A percentile compares a stretch with the other conserved stretches of the same genome.
These are phyloP conservation scores for Plenodomus lindquistii DNA, from an alignment of 2,329 filamentous ascomycete species.

Conservation along the genomic window DNA sequence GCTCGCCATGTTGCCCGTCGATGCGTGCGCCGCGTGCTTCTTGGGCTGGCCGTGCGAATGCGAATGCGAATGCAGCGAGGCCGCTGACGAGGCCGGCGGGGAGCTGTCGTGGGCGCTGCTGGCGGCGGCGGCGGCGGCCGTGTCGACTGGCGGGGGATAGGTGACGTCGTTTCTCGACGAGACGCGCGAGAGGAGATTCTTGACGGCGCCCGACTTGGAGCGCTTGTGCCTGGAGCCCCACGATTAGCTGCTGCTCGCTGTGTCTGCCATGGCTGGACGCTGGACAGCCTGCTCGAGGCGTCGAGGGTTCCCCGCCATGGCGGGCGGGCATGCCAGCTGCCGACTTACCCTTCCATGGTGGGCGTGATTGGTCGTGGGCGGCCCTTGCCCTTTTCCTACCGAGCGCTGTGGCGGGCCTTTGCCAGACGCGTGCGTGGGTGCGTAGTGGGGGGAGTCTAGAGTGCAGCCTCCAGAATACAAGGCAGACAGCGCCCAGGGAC, in stretches of 20 bases:
- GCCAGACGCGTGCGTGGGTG: background rate
- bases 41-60: constrained; percentile 23
- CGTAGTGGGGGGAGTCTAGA: background rate
- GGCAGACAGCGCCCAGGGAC: too few relatives aligned
- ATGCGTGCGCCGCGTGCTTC: constrained; percentile 33
- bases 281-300: too few relatives aligned
- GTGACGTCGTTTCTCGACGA: constrained; percentile 40
- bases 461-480: background rate
- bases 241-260: constrained; percentile 5
- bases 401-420: background rate
- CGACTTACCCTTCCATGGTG: constrained; percentile 41
- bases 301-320: constrained; percentile 3
- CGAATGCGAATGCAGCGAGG: constrained; percentile 32
- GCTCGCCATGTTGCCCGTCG: constrained; percentile 32
- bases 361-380: constrained; percentile 17
- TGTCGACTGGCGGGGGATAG: constrained; percentile 8
- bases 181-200: constrained; percentile 42
- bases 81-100: constrained; percentile 19
- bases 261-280: background rate
- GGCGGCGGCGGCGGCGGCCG: too few relatives aligned
- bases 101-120: constrained; percentile 11
- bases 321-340: constrained; percentile 4
- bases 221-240: constrained; percentile 46
- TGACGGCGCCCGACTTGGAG: constrained; percentile 45
- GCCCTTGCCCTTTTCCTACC: background rate